These are phyloP conservation scores for Lodderomyces jiufengensis DNA, from an alignment of 1,139 yeast genomes.

Conservation along the genomic window DNA sequence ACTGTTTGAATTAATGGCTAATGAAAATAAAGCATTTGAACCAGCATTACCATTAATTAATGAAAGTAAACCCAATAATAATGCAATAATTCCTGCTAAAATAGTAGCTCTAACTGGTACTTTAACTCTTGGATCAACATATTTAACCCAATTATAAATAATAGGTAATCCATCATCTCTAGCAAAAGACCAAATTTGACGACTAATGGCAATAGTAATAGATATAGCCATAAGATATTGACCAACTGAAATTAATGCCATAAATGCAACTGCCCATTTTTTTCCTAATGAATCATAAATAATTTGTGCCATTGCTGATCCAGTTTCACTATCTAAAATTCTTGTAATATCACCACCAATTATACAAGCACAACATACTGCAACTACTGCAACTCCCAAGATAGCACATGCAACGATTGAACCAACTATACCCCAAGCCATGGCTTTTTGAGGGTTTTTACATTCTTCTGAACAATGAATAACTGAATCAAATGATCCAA, in stretches of 20 bases:
- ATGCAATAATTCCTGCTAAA: conserved; percentile 50
- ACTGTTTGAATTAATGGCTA: conserved; percentile 44
- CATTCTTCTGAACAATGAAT: conserved; percentile 75
- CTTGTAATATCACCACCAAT: conserved; percentile 42
- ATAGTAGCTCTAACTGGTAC: conserved; percentile 63
- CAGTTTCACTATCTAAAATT: conserved; percentile 41
- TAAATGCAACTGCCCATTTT: conserved; percentile 64
- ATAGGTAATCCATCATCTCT: conserved; percentile 47
- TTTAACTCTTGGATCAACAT: conserved; percentile 50
- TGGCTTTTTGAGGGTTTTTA: conserved; percentile 60
- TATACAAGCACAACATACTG: conserved; percentile 54
- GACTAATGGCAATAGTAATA: conserved; percentile 32
- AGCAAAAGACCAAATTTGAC: conserved; percentile 39
- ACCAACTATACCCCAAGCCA: conserved; percentile 56
- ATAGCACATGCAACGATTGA: conserved; percentile 54
- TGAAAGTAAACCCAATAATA: conserved; percentile 39
- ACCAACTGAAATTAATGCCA: conserved; percentile 55
- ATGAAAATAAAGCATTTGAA: conserved; percentile 50
- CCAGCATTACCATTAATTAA: conserved; percentile 40
- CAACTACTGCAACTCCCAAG: conserved; percentile 44
- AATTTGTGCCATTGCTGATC: conserved; percentile 62
- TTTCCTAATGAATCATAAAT: conserved; percentile 62
- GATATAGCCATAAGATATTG: conserved; percentile 62
- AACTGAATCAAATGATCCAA: conserved; percentile 67
- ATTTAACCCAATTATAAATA: conserved; percentile 42